These are phyloP conservation scores for Epicoccum nigrum DNA, from an alignment of 2,329 filamentous ascomycete genomes.

Conservation along the genomic window DNA sequence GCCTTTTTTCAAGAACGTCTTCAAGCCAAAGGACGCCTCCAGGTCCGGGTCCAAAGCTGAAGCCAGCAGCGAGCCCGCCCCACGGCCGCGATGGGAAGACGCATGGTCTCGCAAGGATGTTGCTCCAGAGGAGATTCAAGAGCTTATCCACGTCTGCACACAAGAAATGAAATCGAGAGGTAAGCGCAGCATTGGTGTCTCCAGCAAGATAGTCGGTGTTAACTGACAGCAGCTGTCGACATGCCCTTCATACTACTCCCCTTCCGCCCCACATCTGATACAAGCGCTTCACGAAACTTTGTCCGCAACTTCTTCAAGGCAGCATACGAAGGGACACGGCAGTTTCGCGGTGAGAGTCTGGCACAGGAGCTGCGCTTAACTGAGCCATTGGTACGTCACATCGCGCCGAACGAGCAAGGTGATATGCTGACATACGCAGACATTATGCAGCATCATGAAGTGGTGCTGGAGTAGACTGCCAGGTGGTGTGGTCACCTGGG, in stretches of 20 bases:
- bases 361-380: slow-evolving; percentile 88
- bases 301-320: slow-evolving; percentile 89
- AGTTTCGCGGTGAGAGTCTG: slow-evolving; percentile 71
- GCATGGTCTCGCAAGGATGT: slow-evolving; percentile 83
- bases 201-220: slow-evolving; percentile 16
- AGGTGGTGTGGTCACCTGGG: slow-evolving; percentile 93
- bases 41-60: slow-evolving; percentile 40
- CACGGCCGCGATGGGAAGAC: slow-evolving; percentile 84
- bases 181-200: slow-evolving; percentile 51
- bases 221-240: slow-evolving; percentile 70
- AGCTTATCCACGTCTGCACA: slow-evolving; percentile 83
- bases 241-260: slow-evolving; percentile 91
- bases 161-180: slow-evolving; percentile 93
- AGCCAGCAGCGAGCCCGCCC: slow-evolving; percentile 42
- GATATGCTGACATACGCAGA: slow-evolving; percentile 59
- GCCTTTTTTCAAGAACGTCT: slow-evolving; percentile 50
- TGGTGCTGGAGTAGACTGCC: slow-evolving; percentile 97
- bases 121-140: slow-evolving; percentile 87
- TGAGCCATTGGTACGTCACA: slow-evolving; percentile 80
- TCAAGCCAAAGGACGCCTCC: slow-evolving; percentile 44
- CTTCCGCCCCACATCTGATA: slow-evolving; percentile 91
- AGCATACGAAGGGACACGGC: slow-evolving; percentile 62
- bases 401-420: slow-evolving; percentile 5
- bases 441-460: slow-evolving; percentile 91
- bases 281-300: slow-evolving; percentile 88